phyloP scores from a whole-genome alignment of 257 asterid species.

The Fraxinus cuspidata region DNA sequence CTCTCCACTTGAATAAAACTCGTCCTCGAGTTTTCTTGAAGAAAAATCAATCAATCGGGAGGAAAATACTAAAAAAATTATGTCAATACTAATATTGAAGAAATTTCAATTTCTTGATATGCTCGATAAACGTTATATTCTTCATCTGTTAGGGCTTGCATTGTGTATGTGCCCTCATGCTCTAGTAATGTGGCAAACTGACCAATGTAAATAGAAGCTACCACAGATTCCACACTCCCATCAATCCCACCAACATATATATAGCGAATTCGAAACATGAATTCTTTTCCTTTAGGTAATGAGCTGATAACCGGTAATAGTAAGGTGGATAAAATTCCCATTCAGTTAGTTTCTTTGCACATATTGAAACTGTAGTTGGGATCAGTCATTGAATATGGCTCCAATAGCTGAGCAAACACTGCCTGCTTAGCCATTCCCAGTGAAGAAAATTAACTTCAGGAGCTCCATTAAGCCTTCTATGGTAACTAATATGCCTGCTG shows the following conservation, averaged over 20 bases:
- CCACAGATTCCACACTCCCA: conserved; percentile 74
- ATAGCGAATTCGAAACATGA: conserved; percentile 67
- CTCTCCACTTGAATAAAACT: too few species aligned
- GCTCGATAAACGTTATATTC: too few species aligned
- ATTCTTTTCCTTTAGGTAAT: conserved; percentile 77
- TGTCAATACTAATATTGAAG: too few species aligned
- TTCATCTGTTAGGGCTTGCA: conserved; percentile 37
- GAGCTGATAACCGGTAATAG: conserved; percentile 90
- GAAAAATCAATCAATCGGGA: background rate
- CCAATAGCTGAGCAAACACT: conserved; percentile 89
- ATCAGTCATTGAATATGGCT: conserved; percentile 63
- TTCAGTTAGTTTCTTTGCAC: conserved; percentile 73
- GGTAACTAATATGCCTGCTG: conserved; percentile 66
- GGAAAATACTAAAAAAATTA: too few species aligned
- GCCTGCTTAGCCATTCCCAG: conserved; percentile 97
- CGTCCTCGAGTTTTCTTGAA: background rate
- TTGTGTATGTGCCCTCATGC: conserved; percentile 53
- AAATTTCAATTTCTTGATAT: too few species aligned
- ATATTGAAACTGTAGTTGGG: conserved; percentile 45
- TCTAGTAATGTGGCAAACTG: conserved; percentile 87
- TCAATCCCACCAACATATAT: conserved; percentile 58
- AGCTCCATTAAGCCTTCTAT: conserved; percentile 69
- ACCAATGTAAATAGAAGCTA: conserved; percentile 72
- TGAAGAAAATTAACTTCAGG: conserved; percentile 80
- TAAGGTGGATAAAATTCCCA: conserved; percentile 86